A percentile compares a stretch with the other conserved stretches of the same genome.
Evolutionary conservation across 768 basidiomycete genomes (phyloP).

Genomic region (Trametes villosa): DNA sequence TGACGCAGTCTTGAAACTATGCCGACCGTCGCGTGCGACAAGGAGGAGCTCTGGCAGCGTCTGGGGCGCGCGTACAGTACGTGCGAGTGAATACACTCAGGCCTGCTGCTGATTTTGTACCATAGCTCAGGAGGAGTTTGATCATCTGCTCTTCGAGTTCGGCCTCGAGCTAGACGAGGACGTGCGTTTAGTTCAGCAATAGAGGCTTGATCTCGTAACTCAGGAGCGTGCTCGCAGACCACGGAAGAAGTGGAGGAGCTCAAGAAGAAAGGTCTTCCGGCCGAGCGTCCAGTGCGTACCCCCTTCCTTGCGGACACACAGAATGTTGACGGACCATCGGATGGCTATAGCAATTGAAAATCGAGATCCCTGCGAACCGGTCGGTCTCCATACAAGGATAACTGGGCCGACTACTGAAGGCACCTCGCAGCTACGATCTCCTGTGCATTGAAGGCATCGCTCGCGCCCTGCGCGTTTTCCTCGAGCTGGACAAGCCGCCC

Average conservation of each 20-base stretch:
- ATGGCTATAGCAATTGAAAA: slow-evolving; percentile 84
- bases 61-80: slow-evolving; percentile 80
- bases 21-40: slow-evolving; percentile 97
- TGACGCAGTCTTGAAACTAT: slow-evolving; percentile 42
- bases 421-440: slow-evolving; percentile 81
- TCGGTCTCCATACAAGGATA: slow-evolving; percentile 25
- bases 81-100: slow-evolving; percentile 20
- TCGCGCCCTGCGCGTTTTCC: slow-evolving; percentile 81
- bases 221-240: slow-evolving; percentile 56
- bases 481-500: slow-evolving; percentile 69
- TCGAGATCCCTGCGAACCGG: slow-evolving; percentile 99
- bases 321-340: slow-evolving; percentile 19
- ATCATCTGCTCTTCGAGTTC: slow-evolving; percentile 95
- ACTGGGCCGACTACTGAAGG: slow-evolving; percentile 12
- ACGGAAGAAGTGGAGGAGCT: slow-evolving; percentile 85
- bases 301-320: not conserved
- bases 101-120: slow-evolving; percentile 20
- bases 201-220: not conserved
- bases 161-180: slow-evolving; percentile 98
- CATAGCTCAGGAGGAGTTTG: slow-evolving; percentile 91
- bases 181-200: slow-evolving; percentile 52
- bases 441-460: slow-evolving; percentile 97
- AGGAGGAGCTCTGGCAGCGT: slow-evolving; percentile 89
- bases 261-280: slow-evolving; percentile 81
- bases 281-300: slow-evolving; percentile 74